These are phyloP conservation scores for Phlegmacium glaucopus DNA, from an alignment of 768 basidiomycete species.

Conservation along the genomic window DNA sequence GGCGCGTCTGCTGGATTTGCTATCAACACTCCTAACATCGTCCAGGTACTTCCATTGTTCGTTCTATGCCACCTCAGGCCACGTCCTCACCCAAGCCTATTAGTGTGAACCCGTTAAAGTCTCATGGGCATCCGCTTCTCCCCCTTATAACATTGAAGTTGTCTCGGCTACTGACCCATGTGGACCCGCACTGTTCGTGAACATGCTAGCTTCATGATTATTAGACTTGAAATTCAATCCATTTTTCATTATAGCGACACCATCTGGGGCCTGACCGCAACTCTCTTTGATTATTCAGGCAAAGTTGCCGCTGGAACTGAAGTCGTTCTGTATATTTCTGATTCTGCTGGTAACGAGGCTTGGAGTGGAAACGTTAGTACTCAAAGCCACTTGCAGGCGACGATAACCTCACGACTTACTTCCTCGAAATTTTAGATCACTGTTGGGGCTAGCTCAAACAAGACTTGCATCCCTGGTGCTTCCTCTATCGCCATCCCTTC, in stretches of 20 bases:
- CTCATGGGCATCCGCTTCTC: slow-evolving; percentile 44
- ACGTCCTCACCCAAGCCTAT: slow-evolving; percentile 4
- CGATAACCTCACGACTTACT: slow-evolving; percentile 1
- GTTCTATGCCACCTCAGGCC: neutral
- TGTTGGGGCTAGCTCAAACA: slow-evolving; percentile 33
- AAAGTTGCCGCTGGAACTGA: slow-evolving; percentile 45
- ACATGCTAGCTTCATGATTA: neutral
- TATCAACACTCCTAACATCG: slow-evolving; percentile 47
- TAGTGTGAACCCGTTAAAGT: slow-evolving; percentile 54
- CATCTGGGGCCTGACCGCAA: slow-evolving; percentile 51
- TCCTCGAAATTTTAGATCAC: slow-evolving; percentile 32
- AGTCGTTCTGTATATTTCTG: slow-evolving; percentile 51
- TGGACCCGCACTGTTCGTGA: slow-evolving; percentile 54
- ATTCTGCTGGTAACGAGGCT: slow-evolving; percentile 52
- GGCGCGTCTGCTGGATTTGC: slow-evolving; percentile 52
- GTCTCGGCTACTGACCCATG: slow-evolving; percentile 55
- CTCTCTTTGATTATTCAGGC: slow-evolving; percentile 41
- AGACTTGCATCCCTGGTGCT: slow-evolving; percentile 31
- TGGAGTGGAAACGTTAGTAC: slow-evolving; percentile 61
- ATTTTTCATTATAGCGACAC: slow-evolving; percentile 41
- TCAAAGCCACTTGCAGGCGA: neutral
- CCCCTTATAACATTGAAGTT: slow-evolving; percentile 58
- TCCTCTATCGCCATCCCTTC: slow-evolving; percentile 10
- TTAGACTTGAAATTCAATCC: neutral
- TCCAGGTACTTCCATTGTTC: slow-evolving; percentile 44